Percentiles rank a stretch among this genome's conserved stretches.
Evolutionary conservation across 139 green algal species (phyloP).

Genomic region (Zygnema circumcarinatum): DNA sequence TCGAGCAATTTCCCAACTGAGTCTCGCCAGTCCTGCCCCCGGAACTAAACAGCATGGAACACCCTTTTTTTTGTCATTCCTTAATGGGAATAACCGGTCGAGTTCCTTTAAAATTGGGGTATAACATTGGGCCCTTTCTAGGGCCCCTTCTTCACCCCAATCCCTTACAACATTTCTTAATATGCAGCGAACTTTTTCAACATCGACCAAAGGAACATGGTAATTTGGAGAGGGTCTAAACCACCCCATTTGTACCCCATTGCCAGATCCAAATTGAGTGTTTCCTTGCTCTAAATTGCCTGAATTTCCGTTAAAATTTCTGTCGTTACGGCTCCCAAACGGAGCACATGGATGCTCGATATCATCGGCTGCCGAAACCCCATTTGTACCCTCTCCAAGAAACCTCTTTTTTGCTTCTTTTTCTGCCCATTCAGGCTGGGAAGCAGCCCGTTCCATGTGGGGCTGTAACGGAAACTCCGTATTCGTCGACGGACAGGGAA

Average conservation of each 20-base stretch:
- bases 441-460: too few relatives aligned
- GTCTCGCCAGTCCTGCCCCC: slow-evolving; percentile 83
- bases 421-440: too few relatives aligned
- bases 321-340: too few relatives aligned
- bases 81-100: slow-evolving; percentile 19
- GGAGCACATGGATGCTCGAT: too few relatives aligned
- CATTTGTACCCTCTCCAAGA: too few relatives aligned
- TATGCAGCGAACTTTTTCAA: slow-evolving; percentile 58
- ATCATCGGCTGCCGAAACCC: too few relatives aligned
- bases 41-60: slow-evolving; percentile 78
- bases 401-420: too few relatives aligned
- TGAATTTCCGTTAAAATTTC: background rate
- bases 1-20: slow-evolving; percentile 69
- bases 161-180: slow-evolving; percentile 60
- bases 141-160: slow-evolving; percentile 45
- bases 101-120: slow-evolving; percentile 56
- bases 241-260: background rate
- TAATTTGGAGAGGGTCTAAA: background rate
- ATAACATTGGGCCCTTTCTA: slow-evolving; percentile 47
- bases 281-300: slow-evolving; percentile 17
- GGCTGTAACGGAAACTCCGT: too few relatives aligned
- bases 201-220: slow-evolving; percentile 27
- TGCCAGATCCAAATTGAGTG: background rate
- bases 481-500: too few relatives aligned
- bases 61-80: background rate